Evolutionary conservation across 306 rosid genomes (phyloP).

Genomic region (Cicer chorassanicum): DNA sequence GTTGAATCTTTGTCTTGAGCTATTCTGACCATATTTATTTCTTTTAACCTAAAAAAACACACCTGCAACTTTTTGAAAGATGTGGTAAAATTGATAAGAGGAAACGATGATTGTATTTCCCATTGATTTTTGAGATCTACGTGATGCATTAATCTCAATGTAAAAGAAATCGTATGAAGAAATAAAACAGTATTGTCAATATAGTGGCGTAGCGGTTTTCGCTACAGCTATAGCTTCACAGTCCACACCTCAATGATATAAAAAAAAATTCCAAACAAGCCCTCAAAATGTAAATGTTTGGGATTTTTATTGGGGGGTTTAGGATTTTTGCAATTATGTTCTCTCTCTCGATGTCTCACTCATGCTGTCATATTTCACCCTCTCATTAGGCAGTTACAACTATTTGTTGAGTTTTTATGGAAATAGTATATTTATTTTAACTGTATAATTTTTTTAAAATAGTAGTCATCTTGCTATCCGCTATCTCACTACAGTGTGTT

Average conservation of each 20-base stretch:
- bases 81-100: constrained; percentile 27
- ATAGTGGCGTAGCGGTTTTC: background rate
- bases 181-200: constrained; percentile 1
- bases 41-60: constrained; percentile 24
- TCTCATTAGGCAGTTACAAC: background rate
- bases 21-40: constrained; percentile 35
- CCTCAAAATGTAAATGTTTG: background rate
- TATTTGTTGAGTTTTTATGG: constrained; percentile 1
- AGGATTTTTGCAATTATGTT: background rate
- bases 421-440: background rate
- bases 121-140: constrained; percentile 19
- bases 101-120: constrained; percentile 13
- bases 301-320: background rate
- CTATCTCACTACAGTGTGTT: background rate
- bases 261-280: background rate
- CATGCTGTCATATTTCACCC: background rate
- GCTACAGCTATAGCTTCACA: background rate
- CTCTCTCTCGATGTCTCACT: background rate
- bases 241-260: background rate
- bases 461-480: background rate
- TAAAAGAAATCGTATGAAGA: background rate
- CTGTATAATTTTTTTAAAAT: background rate
- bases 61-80: constrained; percentile 33
- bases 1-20: constrained; percentile 19
- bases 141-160: constrained; percentile 24